phyloP scores from a whole-genome alignment of 768 basidiomycete species.

The Suillus ampliporus region DNA sequence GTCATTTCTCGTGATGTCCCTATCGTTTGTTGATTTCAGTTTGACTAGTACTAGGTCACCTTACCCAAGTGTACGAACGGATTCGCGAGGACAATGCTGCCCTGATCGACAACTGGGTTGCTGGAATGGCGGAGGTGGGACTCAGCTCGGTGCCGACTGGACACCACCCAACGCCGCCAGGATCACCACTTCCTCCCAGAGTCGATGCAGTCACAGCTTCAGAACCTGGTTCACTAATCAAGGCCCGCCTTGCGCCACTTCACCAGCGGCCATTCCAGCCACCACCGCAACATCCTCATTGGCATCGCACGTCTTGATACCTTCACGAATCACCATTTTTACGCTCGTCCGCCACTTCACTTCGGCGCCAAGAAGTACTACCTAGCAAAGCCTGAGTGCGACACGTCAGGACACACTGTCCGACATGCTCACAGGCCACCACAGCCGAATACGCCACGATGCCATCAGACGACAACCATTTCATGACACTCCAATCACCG shows the following conservation, averaged over 20 bases:
- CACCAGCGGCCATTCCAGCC: background rate
- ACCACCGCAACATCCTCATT: no score
- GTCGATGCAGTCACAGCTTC: background rate
- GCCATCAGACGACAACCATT: background rate
- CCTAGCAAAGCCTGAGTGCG: no score
- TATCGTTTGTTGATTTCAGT: background rate
- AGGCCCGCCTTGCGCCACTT: background rate
- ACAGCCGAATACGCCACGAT: background rate
- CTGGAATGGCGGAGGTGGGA: background rate
- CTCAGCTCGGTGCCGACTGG: background rate
- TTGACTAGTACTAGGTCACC: background rate
- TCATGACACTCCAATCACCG: no score
- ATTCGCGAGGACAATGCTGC: background rate
- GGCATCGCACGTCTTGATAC: background rate
- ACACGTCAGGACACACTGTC: background rate
- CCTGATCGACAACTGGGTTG: background rate
- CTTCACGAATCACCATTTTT: no score
- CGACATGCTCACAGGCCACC: background rate
- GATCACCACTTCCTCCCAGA: background rate
- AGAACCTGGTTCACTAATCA: background rate
- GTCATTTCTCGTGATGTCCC: no score
- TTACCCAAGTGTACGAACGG: background rate
- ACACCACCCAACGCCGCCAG: background rate
- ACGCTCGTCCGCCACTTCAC: background rate
- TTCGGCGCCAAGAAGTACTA: background rate